Evolutionary conservation across 805 yeast genomes (phyloP), one percentile per base, ranked within the genome.

Genomic region (Saturnispora ahearnii): DNA sequence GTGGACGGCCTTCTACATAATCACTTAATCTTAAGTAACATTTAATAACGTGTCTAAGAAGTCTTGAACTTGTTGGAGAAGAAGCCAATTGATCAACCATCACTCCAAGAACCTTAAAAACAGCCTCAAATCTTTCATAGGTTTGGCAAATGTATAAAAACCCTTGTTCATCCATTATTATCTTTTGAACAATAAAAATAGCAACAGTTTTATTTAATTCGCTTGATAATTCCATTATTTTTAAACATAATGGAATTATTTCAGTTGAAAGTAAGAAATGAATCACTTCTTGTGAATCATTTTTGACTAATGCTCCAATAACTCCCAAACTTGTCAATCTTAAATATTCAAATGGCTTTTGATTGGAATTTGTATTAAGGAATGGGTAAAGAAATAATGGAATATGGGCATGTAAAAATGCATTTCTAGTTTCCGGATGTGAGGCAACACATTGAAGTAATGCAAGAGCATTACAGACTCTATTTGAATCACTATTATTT

Each of bases 151-250:
- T 87, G 67, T 93, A 93, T 21, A 82, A 78, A 53, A 91, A 74
- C 0, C 99, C 99, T 57, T 84, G 80, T 61, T 91, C 96, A 67
- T 93, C 98, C 56, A 89, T 76, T 46, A 91, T 73, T 49, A 91
- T 91, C 66, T 90, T 91, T 63, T 91, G 97, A 43, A 93, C 84
- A 53, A 93, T 91, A 70, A 93, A 91, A 51, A 91, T 90, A 4
- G 99, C 99, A 26, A 91, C 99, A 0, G 98, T 93, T 62, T 93
- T 91, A 45, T 95, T 83, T 47, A 91, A 74, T 63, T 93, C 99
- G 0, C 96, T 84, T 7, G 96, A 88, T 1, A 90, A 81, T 64
- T 91, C 98, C 96, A 91, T 91, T 54, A 93, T 91, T 59, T 93
- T 82, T 52, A 91, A 72, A 64, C 99, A 93, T 50, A 93, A 70